These are phyloP conservation scores for Epichloe bromicola DNA, from an alignment of 2,329 filamentous ascomycete species.

Conservation along the genomic window DNA sequence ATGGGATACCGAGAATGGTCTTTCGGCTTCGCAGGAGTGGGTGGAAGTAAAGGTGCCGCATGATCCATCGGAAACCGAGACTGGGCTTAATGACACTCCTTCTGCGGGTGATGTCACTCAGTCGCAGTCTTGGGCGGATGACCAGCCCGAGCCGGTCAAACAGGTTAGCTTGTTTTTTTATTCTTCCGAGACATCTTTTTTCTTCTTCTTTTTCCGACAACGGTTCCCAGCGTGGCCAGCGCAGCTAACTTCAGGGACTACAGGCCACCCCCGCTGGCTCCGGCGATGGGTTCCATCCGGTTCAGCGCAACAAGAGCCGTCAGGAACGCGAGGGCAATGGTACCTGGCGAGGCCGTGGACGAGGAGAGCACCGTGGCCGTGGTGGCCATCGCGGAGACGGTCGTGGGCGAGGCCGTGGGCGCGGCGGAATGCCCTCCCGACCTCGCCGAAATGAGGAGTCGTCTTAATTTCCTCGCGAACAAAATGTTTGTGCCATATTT, in stretches of 20 bases:
- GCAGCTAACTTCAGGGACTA: constrained; percentile 6
- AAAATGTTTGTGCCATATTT: constrained; percentile 1
- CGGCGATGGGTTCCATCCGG: constrained; percentile 61
- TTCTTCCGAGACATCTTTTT: neutral
- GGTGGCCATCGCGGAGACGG: constrained; percentile 37
- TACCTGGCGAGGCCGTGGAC: constrained; percentile 28
- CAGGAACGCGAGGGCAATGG: constrained; percentile 37
- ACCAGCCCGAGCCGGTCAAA: constrained; percentile 45
- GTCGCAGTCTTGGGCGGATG: constrained; percentile 70
- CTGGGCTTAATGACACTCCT: constrained; percentile 46
- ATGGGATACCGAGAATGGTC: constrained; percentile 43
- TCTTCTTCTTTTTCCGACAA: neutral
- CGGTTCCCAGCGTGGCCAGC: neutral
- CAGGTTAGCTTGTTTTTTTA: constrained; percentile 24
- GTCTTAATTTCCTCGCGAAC: neutral
- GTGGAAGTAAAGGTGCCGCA: constrained; percentile 56
- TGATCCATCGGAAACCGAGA: constrained; percentile 62
- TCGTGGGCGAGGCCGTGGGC: constrained; percentile 27
- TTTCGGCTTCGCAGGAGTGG: constrained; percentile 51
- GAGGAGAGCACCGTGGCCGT: constrained; percentile 38
- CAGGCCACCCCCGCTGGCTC: constrained; percentile 27
- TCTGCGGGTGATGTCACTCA: constrained; percentile 32
- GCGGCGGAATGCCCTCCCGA: constrained; percentile 23
- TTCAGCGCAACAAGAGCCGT: constrained; percentile 47
- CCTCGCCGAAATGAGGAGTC: constrained; percentile 28